phyloP scores from a whole-genome alignment of 1,139 yeast genomes.

The Magnusiomyces ingens region DNA sequence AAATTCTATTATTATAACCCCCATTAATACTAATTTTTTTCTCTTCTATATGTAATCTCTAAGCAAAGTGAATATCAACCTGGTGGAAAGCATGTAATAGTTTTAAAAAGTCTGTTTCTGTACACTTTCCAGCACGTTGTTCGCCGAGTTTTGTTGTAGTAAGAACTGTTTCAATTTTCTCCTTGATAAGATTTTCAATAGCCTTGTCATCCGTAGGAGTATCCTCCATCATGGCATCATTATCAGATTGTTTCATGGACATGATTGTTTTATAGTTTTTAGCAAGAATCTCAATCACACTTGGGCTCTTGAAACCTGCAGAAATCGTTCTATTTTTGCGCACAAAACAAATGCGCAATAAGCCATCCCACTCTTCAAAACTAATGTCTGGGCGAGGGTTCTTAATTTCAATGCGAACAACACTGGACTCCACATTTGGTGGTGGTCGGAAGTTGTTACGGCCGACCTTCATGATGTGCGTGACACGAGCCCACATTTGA shows the following conservation, averaged over 20 bases:
- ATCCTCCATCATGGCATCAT: conserved; percentile 6
- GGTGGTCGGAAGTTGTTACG: conserved; percentile 96
- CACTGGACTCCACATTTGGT: conserved; percentile 96
- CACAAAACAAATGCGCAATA: conserved; percentile 81
- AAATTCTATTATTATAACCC: no score
- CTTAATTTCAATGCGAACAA: conserved; percentile 87
- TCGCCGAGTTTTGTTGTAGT: conserved; percentile 66
- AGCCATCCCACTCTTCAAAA: conserved; percentile 95
- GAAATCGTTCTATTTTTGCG: conserved; percentile 89
- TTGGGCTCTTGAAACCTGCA: conserved; percentile 82
- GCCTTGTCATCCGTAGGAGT: conserved; percentile 31
- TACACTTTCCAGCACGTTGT: conserved; percentile 88
- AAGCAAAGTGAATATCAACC: conserved; percentile 95
- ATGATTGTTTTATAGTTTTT: conserved; percentile 79
- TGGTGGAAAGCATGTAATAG: conserved; percentile 90
- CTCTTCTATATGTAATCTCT: conserved; percentile 16
- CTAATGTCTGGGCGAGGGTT: conserved; percentile 88
- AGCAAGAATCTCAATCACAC: conserved; percentile 78
- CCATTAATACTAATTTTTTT: neutral
- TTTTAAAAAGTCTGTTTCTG: conserved; percentile 87
- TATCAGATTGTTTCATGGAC: conserved; percentile 39
- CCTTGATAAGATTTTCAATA: conserved; percentile 10
- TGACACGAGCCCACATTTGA: conserved; percentile 98
- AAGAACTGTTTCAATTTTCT: conserved; percentile 42
- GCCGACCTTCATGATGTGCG: conserved; percentile 98